phyloP scores from a whole-genome alignment of 225 moss, liverwort and hornwort genomes.

The Sphagnum contortum region DNA sequence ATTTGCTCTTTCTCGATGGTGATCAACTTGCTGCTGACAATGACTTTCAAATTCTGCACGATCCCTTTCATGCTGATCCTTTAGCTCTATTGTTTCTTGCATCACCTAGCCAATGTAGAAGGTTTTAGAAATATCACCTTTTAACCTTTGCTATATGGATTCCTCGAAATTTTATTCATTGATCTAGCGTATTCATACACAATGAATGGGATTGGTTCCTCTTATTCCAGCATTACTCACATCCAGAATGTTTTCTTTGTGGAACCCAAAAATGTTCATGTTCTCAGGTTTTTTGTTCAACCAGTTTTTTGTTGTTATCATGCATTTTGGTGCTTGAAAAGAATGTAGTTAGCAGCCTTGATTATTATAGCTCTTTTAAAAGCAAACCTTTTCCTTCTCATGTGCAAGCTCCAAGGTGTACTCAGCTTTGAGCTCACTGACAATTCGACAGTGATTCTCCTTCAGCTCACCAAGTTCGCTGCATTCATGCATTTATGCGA shows the following conservation, averaged over 20 bases:
- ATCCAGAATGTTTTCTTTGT: no score
- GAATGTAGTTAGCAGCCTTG: no score
- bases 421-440: slow-evolving; percentile 90
- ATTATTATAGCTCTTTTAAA: slow-evolving; percentile 1
- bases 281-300: no score
- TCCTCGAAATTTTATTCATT: no score
- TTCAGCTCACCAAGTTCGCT: slow-evolving; percentile 94
- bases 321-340: no score
- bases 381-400: slow-evolving; percentile 95
- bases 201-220: no score
- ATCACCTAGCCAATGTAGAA: slow-evolving; percentile 36
- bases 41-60: slow-evolving; percentile 61
- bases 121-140: no score
- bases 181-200: no score
- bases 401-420: slow-evolving; percentile 88
- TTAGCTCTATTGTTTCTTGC: slow-evolving; percentile 78
- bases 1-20: slow-evolving; percentile 65
- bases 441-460: slow-evolving; percentile 71
- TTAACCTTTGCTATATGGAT: no score
- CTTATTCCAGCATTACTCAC: no score
- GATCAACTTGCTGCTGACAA: slow-evolving; percentile 73
- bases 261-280: no score
- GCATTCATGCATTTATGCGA: slow-evolving; percentile 24
- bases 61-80: slow-evolving; percentile 72
- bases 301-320: no score